Evolutionary conservation across 257 asterid species (phyloP).

Genomic region (Fraxinus excelsior): DNA sequence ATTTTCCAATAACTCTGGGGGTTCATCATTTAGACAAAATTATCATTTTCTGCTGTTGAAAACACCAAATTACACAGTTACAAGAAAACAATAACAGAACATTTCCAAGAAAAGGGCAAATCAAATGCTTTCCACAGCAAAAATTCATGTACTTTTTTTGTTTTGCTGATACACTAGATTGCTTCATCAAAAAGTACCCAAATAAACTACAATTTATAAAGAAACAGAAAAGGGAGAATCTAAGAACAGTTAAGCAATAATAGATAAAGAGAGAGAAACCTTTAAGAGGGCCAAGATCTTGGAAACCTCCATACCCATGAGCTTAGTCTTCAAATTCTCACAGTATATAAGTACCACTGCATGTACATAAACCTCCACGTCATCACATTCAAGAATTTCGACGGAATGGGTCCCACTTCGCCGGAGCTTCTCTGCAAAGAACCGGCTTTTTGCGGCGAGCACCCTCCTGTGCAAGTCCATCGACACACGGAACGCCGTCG

Average conservation of each 20-base stretch:
- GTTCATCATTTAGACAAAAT: not conserved
- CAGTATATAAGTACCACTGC: conserved; percentile 79
- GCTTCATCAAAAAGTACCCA: conserved; percentile 16
- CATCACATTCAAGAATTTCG: conserved; percentile 91
- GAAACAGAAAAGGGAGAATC: not conserved
- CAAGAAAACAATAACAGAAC: not conserved
- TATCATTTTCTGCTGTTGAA: not conserved
- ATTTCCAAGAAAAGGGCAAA: conserved; percentile 3
- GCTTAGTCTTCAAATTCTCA: conserved; percentile 60
- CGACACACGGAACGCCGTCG: conserved; percentile 41
- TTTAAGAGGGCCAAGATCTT: conserved; percentile 72
- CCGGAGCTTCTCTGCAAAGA: conserved; percentile 74
- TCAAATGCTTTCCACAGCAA: not conserved
- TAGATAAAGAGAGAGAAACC: conserved; percentile 42
- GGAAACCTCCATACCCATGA: conserved; percentile 62
- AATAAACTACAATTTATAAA: not conserved
- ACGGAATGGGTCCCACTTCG: conserved; percentile 71
- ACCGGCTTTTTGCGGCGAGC: conserved; percentile 63
- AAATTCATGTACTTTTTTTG: not conserved
- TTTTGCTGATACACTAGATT: not conserved
- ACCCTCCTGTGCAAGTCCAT: conserved; percentile 81
- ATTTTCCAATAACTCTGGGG: not conserved
- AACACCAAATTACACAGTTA: not conserved
- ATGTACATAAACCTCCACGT: conserved; percentile 81
- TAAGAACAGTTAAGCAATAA: not conserved